phyloP scores from a whole-genome alignment of 257 asterid species.

The Nicotiana noctiflora region DNA sequence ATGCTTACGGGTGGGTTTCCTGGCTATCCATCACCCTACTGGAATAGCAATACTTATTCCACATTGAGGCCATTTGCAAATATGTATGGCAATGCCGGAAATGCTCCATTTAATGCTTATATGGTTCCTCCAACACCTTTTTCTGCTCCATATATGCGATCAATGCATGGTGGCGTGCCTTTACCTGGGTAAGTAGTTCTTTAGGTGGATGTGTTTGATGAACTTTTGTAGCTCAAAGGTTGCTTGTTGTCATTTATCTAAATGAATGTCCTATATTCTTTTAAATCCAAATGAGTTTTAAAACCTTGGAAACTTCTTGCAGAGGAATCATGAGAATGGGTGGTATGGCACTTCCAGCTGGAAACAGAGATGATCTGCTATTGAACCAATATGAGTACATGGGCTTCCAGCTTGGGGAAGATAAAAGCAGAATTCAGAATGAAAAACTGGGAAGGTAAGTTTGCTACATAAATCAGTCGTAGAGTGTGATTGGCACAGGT shows the following conservation, averaged over 20 bases:
- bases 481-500: not conserved
- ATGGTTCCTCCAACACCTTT: slow-evolving; percentile 42
- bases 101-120: slow-evolving; percentile 59
- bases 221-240: not conserved
- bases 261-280: not conserved
- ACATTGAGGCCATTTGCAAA: slow-evolving; percentile 42
- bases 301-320: slow-evolving; percentile 21
- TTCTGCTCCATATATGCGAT: slow-evolving; percentile 40
- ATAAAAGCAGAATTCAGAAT: slow-evolving; percentile 36
- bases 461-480: not conserved
- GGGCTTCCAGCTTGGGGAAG: slow-evolving; percentile 35
- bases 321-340: slow-evolving; percentile 49
- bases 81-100: slow-evolving; percentile 48
- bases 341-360: slow-evolving; percentile 38
- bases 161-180: slow-evolving; percentile 34
- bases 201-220: not conserved
- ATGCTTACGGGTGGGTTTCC: slow-evolving; percentile 54
- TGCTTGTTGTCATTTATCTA: not conserved
- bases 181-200: slow-evolving; percentile 38
- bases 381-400: slow-evolving; percentile 24
- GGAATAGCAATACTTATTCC: slow-evolving; percentile 49
- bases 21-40: slow-evolving; percentile 55
- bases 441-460: slow-evolving; percentile 53
- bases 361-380: slow-evolving; percentile 18
- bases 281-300: slow-evolving; percentile 3